These are phyloP conservation scores for Chaetothyriales sp. DNA, from an alignment of 2,329 filamentous ascomycete species.

Conservation along the genomic window DNA sequence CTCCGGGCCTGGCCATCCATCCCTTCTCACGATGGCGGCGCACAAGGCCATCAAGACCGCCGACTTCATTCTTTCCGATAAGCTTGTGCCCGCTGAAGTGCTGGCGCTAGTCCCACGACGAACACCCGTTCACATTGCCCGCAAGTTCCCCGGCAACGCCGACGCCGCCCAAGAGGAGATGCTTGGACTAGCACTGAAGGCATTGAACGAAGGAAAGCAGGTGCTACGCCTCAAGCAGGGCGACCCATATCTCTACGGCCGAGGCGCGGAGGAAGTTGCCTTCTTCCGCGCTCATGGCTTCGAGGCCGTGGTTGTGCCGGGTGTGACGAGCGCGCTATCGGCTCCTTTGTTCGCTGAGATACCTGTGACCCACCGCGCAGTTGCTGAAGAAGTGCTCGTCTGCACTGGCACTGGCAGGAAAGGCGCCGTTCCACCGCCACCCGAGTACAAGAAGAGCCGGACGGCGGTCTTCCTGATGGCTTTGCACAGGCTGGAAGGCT, in stretches of 20 bases:
- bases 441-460: conserved; percentile 58
- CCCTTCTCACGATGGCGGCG: conserved; percentile 61
- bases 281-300: conserved; percentile 67
- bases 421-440: conserved; percentile 68
- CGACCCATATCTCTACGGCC: conserved; percentile 90
- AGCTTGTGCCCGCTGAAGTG: conserved; percentile 58
- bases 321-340: conserved; percentile 75
- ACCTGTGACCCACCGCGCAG: conserved; percentile 74
- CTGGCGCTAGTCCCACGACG: conserved; percentile 81
- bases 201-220: conserved; percentile 53
- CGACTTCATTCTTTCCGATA: conserved; percentile 39
- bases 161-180: conserved; percentile 88
- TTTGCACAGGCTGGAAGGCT: conserved; percentile 63
- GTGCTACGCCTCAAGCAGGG: conserved; percentile 91
- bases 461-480: conserved; percentile 95
- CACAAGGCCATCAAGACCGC: conserved; percentile 35
- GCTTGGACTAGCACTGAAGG: conserved; percentile 60
- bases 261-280: conserved; percentile 80
- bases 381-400: conserved; percentile 86
- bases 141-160: conserved; percentile 95
- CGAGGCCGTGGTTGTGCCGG: conserved; percentile 62
- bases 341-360: conserved; percentile 82
- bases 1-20: conserved; percentile 82
- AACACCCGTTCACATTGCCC: conserved; percentile 78
- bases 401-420: conserved; percentile 93